Evolutionary conservation across 208 protist genomes (phyloP), one percentile per base, ranked within the genome.

Genomic region (Trypanosoma avium): DNA sequence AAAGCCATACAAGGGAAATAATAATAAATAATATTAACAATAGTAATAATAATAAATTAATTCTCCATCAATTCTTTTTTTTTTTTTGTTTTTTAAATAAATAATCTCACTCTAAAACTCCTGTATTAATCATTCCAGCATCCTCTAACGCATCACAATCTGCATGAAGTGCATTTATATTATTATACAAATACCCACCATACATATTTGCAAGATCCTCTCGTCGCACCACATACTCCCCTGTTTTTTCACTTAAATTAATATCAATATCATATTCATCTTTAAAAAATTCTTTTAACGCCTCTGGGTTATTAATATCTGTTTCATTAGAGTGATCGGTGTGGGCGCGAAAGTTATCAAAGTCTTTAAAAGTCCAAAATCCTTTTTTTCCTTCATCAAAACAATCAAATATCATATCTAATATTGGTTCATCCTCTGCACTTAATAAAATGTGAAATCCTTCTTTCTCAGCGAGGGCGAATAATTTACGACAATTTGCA

Each of bases 161-260:
- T 40, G 84, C 79, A 21, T 75, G 67, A 8, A 94, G 70, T 8
- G 82, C 84, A 61, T 88, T 79, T n/a, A 86, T 64, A 42, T 85
- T 68, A 72, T 94, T 92, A 66, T 77, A 94, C 24, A 81, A 13
- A 53, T 88, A 94, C 0, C 88, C 88, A 15, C 88, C 88, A 55
- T 94, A 94, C 84, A 94, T 92, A 61, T 90, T 77, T 35, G 88
- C 84, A 24, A 94, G 54, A 35, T 94, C 78, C n/a, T 59, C 35
- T 9, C 75, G 19, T 0, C 38, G 59, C 0, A 92, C 64, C 0
- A 88, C 81, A 24, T 79, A 79, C 29, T 70, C 57, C 33, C 70
- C 56, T 48, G 67, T 62, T 17, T n/a, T n/a, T n/a, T 60, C 61
- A 3, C n/a, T 64, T 17, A 57, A 58, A 10, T 56, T 58, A 32